phyloP scores from a whole-genome alignment of 768 basidiomycete genomes.

The Lactifluus echinatus region DNA sequence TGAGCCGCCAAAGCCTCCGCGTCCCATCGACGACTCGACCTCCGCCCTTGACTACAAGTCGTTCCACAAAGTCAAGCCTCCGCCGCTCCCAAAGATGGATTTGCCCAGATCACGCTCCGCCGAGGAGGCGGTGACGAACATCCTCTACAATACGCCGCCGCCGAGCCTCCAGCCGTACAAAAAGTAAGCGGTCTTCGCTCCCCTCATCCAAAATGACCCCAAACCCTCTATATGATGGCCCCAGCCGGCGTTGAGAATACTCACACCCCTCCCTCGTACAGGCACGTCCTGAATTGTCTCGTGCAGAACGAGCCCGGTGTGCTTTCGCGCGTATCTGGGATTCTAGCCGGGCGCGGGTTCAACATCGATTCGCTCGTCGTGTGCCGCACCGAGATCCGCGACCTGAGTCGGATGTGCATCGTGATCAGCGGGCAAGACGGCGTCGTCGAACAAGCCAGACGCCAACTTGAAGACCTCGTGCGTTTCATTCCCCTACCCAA shows the following conservation, averaged over 20 bases:
- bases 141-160: constrained; percentile 92
- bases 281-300: constrained; percentile 93
- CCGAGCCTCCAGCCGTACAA: constrained; percentile 88
- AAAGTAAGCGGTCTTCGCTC: constrained; percentile 46
- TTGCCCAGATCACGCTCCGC: constrained; percentile 77
- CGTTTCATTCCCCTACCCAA: constrained; percentile 23
- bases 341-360: constrained; percentile 93
- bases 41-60: constrained; percentile 91
- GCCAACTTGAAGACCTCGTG: constrained; percentile 95
- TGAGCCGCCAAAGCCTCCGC: constrained; percentile 57
- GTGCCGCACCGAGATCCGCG: constrained; percentile 93
- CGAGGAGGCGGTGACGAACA: constrained; percentile 96
- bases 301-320: constrained; percentile 99
- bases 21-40: constrained; percentile 84
- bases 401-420: constrained; percentile 96
- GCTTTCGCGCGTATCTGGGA: constrained; percentile 95
- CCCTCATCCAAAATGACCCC: no score
- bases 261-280: constrained; percentile 25
- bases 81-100: constrained; percentile 79
- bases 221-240: no score
- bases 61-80: constrained; percentile 60
- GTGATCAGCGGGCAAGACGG: constrained; percentile 95
- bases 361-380: constrained; percentile 99
- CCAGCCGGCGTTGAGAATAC: no score
- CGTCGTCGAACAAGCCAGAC: constrained; percentile 92